These are phyloP conservation scores for Fusarium brevicatenulatum DNA, from an alignment of 2,329 filamentous ascomycete species.

Conservation along the genomic window DNA sequence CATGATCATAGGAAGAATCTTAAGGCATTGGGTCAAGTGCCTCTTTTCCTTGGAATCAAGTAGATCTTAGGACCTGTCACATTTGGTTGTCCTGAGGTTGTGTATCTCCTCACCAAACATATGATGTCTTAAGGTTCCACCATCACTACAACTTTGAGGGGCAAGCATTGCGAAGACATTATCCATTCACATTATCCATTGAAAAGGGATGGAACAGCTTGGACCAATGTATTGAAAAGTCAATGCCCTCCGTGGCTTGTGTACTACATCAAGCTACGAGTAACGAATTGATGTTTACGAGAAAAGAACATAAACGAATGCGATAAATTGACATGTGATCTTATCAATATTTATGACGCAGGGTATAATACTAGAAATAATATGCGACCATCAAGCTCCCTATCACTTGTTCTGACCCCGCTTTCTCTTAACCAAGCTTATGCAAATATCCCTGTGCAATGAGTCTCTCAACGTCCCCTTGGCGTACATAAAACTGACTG, in stretches of 20 bases:
- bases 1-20: neutral
- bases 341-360: slow-evolving; percentile 5
- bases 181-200: neutral
- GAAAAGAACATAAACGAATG: neutral
- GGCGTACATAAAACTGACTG: slow-evolving; percentile 95
- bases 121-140: slow-evolving; percentile 16
- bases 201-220: neutral
- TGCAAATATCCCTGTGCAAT: slow-evolving; percentile 96
- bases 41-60: neutral
- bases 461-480: slow-evolving; percentile 93
- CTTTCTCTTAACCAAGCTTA: slow-evolving; percentile 74
- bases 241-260: slow-evolving; percentile 9
- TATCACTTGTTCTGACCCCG: neutral
- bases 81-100: neutral
- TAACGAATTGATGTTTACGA: neutral
- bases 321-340: slow-evolving; percentile 7
- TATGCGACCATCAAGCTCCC: neutral
- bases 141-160: slow-evolving; percentile 8
- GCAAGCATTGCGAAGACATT: neutral
- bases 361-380: slow-evolving; percentile 32
- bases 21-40: neutral
- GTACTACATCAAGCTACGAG: neutral
- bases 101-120: neutral
- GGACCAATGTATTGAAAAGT: neutral
- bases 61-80: neutral